A percentile compares a stretch with the other conserved stretches of the same genome.
phyloP scores from a whole-genome alignment of 2,329 filamentous ascomycete genomes.

The Zalaria obscura region DNA sequence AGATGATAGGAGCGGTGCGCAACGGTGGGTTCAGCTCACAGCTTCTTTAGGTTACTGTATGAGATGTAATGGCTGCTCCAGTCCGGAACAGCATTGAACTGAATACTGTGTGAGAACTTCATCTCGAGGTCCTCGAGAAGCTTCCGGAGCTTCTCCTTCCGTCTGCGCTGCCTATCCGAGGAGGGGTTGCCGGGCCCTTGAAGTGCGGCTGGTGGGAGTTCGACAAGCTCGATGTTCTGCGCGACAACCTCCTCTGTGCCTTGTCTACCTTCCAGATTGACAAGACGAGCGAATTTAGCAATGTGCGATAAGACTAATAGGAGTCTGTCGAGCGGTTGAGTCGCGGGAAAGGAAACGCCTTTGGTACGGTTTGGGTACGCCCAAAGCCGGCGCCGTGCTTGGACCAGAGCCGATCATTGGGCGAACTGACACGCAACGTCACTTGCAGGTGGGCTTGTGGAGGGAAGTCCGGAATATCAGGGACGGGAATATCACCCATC shows the following conservation, averaged over 20 bases:
- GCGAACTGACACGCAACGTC: too few relatives aligned
- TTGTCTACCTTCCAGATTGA: not conserved
- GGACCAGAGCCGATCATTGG: too few relatives aligned
- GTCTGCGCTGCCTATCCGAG: conserved; percentile 7
- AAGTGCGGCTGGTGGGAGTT: conserved; percentile 12
- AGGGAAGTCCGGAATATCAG: too few relatives aligned
- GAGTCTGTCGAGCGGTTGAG: too few relatives aligned
- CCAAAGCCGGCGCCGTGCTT: too few relatives aligned
- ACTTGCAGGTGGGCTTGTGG: too few relatives aligned
- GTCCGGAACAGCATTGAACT: conserved; percentile 99
- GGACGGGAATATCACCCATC: too few relatives aligned
- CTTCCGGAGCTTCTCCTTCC: conserved; percentile 48
- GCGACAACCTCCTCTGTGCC: not conserved
- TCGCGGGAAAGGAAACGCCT: too few relatives aligned
- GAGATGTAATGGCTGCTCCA: conserved; percentile 98
- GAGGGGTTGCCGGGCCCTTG: not conserved
- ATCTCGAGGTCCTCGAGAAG: conserved; percentile 71
- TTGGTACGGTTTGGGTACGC: too few relatives aligned
- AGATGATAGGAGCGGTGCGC: not conserved
- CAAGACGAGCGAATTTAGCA: too few relatives aligned
- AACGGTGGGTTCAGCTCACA: conserved; percentile 43
- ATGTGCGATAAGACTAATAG: too few relatives aligned
- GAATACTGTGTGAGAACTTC: conserved; percentile 99
- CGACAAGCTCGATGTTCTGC: conserved; percentile 11
- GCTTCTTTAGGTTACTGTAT: conserved; percentile 97